Evolutionary conservation across 1,284 basidiomycete genomes (phyloP).

Genomic region (Cryptococcus floricola): DNA sequence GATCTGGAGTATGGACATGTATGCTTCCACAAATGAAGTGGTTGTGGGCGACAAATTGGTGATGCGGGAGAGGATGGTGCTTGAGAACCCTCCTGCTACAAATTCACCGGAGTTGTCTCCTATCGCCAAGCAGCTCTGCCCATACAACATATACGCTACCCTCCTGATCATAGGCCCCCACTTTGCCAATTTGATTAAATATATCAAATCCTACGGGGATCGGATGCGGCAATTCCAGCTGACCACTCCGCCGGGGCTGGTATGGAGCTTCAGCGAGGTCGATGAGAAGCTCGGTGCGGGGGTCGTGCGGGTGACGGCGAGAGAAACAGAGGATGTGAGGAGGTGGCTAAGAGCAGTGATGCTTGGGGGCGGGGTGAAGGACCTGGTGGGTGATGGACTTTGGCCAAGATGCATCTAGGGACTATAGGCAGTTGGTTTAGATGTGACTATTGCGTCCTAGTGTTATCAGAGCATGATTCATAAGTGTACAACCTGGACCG

Average conservation of each 20-base stretch:
- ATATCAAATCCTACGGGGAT: conserved; percentile 25
- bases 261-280: conserved; percentile 44
- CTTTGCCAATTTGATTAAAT: conserved; percentile 20
- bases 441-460: no score
- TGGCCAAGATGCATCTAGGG: conserved; percentile 43
- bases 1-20: conserved; percentile 81
- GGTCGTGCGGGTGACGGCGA: conserved; percentile 41
- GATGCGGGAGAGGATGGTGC: conserved; percentile 69
- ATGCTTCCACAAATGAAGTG: conserved; percentile 82
- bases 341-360: conserved; percentile 40
- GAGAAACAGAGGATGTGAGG: conserved; percentile 43
- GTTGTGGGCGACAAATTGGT: conserved; percentile 61
- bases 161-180: conserved; percentile 43
- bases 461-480: no score
- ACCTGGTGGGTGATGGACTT: conserved; percentile 43
- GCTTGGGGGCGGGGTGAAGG: conserved; percentile 28
- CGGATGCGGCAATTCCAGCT: conserved; percentile 38
- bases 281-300: conserved; percentile 27
- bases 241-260: conserved; percentile 23
- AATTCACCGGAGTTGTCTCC: conserved; percentile 48
- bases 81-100: conserved; percentile 53
- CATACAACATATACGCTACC: conserved; percentile 48
- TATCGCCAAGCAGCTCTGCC: conserved; percentile 28
- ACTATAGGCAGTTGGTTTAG: neutral
- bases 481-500: no score